Base-by-base conservation (phyloP, 106 monocot genomes). In the Allium cepa region DNA sequence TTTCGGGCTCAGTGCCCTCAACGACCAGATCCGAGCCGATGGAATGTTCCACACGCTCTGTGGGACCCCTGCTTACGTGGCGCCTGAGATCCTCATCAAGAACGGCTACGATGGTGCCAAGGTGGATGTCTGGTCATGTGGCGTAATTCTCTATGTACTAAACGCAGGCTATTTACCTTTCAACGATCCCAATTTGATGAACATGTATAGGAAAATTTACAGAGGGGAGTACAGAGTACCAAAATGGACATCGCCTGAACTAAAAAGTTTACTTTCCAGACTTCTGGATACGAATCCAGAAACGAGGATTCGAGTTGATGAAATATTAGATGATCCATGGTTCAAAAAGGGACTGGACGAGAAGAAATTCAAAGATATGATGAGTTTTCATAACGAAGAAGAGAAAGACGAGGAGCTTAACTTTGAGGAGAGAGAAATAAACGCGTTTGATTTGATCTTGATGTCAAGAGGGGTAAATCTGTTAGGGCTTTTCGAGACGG, bases 1-100 rank as follows among this genome's bases (percentile, higher is more conserved):
- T 62, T 87, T 84, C 70, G 87, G 87, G 27, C 77, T 78, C 59
- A 48, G 56, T 1, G 68, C 68, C 9, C 4, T 68, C 8, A 7
- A 10, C 16, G 64, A 64, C 28, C 64, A 47, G 63, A 8, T 36
- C 66, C 59, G 66, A 60, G 27, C 50, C 17, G 48, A 36, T 27
- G 47, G 56, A 9, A 22, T 77, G 26, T 36, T 36, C 36, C 77
- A 78, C 77, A 78, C 77, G 0, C 72, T 78, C 15, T 78, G 70
- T 46, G 70, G 58, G 10, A 71, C 74, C 16, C 74, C 74, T 0
- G 67, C 67, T 3, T 74, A 74, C 66, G 74, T 74, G 10, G 74
- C 74, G 10, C 74, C 74, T 3, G 74, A 74, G 67, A 51, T 74
- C 47, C 59, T 74, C 8, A 45, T 50, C 5, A 74, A 60, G 4